Evolutionary conservation across 495 filamentous ascomycete species (phyloP), one percentile per base, ranked within the genome.

Genomic region (Glutinoglossum americanum): DNA sequence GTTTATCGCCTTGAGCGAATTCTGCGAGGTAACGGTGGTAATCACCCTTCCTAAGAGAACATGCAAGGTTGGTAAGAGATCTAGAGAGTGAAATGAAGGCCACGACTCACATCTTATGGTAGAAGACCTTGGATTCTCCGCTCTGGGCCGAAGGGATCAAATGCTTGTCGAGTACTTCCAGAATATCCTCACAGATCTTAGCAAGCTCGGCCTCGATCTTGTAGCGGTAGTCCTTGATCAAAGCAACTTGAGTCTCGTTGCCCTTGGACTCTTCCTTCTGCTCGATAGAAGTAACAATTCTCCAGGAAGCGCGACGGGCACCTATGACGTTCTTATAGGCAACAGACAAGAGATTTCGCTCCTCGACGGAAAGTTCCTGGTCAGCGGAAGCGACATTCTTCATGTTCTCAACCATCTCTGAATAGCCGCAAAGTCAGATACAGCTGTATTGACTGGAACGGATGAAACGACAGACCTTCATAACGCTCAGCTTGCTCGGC

Each of bases 331-430:
- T 98, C 87, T 98, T 98, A 82, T 98, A 98, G 70, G 92, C 92
- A 63, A 98, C 92, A 49, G 93, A 97, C 58, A 98, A 85, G 55
- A 98, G 86, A 76, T 98, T 98, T 67, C 92, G 85, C 81, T 98
- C 92, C 76, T 98, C 93, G 64, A 98, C 92, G 62, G 88, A 90
- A 61, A 98, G 86, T 72, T 97, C 93, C 74, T 90, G 88, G 71
- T 95, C 84, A 69, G 90, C 87, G 59, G 87, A 89, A 64, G 92
- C 92, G 66, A 98, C 93, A 64, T 84, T 81, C 81, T 98, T 98
- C 92, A 98, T 98, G 83, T 97, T 96, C 79, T 97, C 93, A 61
- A 98, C 92, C 92, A 98, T 98, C 73, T 98, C 92, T 98, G 74
- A 57, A 51, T 59, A 37, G 3, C 47, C 3, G 6, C n/a, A 4